Conservation (phyloP, 1,284 basidiomycete species). For the Peniophora sp. region DNA sequence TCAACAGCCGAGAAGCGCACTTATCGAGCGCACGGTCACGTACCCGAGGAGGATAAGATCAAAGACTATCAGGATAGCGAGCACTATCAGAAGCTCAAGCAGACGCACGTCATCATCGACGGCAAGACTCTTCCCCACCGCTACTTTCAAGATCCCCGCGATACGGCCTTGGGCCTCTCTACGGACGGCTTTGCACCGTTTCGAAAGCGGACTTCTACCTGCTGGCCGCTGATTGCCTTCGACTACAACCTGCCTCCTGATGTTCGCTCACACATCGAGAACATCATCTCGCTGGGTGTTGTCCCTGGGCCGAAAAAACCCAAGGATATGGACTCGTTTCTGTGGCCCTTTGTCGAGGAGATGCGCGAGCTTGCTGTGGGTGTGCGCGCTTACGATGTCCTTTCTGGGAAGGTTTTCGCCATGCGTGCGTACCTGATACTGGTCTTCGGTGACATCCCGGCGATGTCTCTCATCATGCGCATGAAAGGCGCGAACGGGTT, state of each 20-base stretch:
- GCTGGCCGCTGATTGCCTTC: conserved; percentile 34
- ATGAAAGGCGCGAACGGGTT: conserved; percentile 41
- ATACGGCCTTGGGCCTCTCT: conserved; percentile 23
- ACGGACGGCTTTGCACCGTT: conserved; percentile 32
- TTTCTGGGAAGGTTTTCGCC: conserved; percentile 17
- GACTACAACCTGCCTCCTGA: conserved; percentile 33
- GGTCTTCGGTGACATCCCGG: conserved; percentile 38
- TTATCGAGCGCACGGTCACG: conserved; percentile 14
- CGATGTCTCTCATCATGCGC: conserved; percentile 31
- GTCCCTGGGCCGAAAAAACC: conserved; percentile 38
- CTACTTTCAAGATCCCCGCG: conserved; percentile 17
- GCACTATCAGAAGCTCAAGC: conserved; percentile 11
- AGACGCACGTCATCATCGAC: conserved; percentile 10
- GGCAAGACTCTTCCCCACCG: conserved; percentile 10
- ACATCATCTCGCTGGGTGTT: conserved; percentile 29
- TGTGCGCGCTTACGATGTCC: conserved; percentile 25
- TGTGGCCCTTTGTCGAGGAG: conserved; percentile 30
- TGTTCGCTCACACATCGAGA: conserved; percentile 19
- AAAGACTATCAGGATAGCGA: conserved; percentile 16
- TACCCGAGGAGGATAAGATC: conserved; percentile 7
- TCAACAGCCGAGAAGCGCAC: conserved; percentile 10
- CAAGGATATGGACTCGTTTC: conserved; percentile 31
- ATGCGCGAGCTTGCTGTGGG: conserved; percentile 26
- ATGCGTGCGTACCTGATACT: conserved; percentile 32
- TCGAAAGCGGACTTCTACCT: conserved; percentile 24